Evolutionary conservation across 345 rosid species (phyloP).

Genomic region (Aquilaria malaccensis): DNA sequence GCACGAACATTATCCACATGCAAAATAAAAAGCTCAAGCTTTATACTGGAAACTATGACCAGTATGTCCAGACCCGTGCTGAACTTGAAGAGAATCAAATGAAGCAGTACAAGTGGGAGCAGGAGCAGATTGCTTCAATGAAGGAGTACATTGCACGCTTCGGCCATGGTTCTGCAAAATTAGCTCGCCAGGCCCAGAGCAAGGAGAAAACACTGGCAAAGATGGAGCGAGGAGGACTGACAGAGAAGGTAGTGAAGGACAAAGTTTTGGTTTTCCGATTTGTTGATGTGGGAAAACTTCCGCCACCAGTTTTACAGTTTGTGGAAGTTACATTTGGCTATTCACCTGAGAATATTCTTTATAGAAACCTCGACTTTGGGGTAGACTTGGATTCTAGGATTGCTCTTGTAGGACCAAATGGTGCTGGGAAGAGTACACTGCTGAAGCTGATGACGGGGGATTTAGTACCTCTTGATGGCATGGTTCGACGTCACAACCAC

Average conservation of each 20-base stretch:
- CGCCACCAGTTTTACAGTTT: slow-evolving; percentile 98
- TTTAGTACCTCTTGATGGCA: slow-evolving; percentile 74
- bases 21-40: slow-evolving; percentile 75
- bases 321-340: slow-evolving; percentile 93
- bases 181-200: slow-evolving; percentile 99
- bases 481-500: slow-evolving; percentile 97
- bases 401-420: slow-evolving; percentile 95
- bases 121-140: slow-evolving; percentile 96
- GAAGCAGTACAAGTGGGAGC: slow-evolving; percentile 99
- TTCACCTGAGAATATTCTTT: slow-evolving; percentile 72
- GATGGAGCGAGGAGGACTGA: slow-evolving; percentile 99
- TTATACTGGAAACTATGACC: slow-evolving; percentile 90
- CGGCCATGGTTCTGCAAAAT: slow-evolving; percentile 98
- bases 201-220: slow-evolving; percentile 97
- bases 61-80: slow-evolving; percentile 91
- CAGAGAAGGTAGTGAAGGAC: slow-evolving; percentile 73
- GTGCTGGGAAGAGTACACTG: slow-evolving; percentile 97
- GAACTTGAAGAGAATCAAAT: slow-evolving; percentile 98
- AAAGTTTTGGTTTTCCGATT: slow-evolving; percentile 83
- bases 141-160: slow-evolving; percentile 98
- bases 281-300: slow-evolving; percentile 92
- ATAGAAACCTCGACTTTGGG: slow-evolving; percentile 89
- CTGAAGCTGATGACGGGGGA: slow-evolving; percentile 99
- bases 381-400: slow-evolving; percentile 94
- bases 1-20: slow-evolving; percentile 98